phyloP scores from a whole-genome alignment of 108 stramenopile genomes.

The Parmales sp. region DNA sequence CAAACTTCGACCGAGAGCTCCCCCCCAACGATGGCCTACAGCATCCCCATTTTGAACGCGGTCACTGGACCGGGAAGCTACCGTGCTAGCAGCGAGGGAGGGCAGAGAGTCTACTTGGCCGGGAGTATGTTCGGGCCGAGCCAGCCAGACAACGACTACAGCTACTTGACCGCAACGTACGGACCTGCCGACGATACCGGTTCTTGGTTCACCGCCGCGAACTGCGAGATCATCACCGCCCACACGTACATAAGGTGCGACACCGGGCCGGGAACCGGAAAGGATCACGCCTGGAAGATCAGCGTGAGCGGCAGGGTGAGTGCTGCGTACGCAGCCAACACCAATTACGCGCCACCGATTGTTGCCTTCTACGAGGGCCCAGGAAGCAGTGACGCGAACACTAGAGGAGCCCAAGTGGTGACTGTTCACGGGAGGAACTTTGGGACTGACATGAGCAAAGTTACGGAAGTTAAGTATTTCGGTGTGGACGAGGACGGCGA shows the following conservation, averaged over 20 bases:
- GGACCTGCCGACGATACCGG: not conserved
- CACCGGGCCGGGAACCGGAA: conserved; percentile 25
- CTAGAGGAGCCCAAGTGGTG: not conserved
- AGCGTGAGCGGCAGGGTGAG: not conserved
- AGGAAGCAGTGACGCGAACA: not conserved
- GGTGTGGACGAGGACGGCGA: not conserved
- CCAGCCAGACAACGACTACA: not conserved
- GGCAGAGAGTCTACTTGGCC: conserved; percentile 9
- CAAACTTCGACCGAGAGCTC: too few species aligned
- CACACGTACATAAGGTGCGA: conserved; percentile 10
- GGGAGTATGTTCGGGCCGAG: conserved; percentile 13
- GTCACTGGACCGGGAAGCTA: conserved; percentile 13
- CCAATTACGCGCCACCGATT: conserved; percentile 14
- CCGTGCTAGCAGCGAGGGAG: conserved; percentile 14
- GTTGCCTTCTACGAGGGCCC: conserved; percentile 12
- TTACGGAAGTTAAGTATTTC: not conserved
- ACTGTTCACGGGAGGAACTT: conserved; percentile 18
- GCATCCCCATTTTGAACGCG: not conserved
- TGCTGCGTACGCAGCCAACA: not conserved
- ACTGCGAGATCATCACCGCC: conserved; percentile 11
- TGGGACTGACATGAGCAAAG: conserved; percentile 7
- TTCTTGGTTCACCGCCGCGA: conserved; percentile 5
- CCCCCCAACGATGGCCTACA: too few species aligned
- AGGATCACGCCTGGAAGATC: conserved; percentile 12
- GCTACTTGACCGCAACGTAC: conserved; percentile 7